Percentiles rank a stretch among this genome's conserved stretches.
Conservation (phyloP, 495 filamentous ascomycete genomes). For the Barbatosphaeria neglecta region DNA sequence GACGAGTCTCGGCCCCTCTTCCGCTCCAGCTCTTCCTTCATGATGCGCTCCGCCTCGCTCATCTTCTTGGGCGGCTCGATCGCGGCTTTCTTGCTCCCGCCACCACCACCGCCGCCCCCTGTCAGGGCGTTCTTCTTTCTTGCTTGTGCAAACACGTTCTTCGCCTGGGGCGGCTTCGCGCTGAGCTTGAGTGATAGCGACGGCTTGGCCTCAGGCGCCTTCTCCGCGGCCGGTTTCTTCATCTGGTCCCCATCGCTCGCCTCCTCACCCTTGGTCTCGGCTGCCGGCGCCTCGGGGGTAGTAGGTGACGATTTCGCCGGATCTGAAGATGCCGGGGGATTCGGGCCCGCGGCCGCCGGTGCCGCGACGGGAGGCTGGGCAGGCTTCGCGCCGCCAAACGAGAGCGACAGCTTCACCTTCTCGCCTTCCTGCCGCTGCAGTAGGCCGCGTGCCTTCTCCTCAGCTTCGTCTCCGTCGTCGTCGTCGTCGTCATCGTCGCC, state of each 20-base stretch:
- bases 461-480: conserved; percentile 25
- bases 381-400: conserved; percentile 39
- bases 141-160: conserved; percentile 70
- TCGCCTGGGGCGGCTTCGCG: conserved; percentile 43
- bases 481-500: background rate
- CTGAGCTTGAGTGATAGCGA: conserved; percentile 48
- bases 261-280: background rate
- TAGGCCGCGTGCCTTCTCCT: conserved; percentile 37
- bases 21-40: conserved; percentile 72
- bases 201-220: conserved; percentile 14
- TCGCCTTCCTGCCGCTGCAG: conserved; percentile 65
- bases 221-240: background rate
- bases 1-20: conserved; percentile 45
- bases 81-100: conserved; percentile 47
- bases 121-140: conserved; percentile 54
- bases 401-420: conserved; percentile 71
- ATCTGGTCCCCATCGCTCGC: background rate
- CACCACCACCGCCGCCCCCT: conserved; percentile 22
- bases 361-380: background rate
- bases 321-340: background rate
- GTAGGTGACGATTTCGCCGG: background rate
- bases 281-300: background rate
- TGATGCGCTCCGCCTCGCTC: conserved; percentile 81
- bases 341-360: background rate
- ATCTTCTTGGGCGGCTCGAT: conserved; percentile 60